phyloP scores from a whole-genome alignment of 345 rosid genomes.

The Leavenworthia alabamica region DNA sequence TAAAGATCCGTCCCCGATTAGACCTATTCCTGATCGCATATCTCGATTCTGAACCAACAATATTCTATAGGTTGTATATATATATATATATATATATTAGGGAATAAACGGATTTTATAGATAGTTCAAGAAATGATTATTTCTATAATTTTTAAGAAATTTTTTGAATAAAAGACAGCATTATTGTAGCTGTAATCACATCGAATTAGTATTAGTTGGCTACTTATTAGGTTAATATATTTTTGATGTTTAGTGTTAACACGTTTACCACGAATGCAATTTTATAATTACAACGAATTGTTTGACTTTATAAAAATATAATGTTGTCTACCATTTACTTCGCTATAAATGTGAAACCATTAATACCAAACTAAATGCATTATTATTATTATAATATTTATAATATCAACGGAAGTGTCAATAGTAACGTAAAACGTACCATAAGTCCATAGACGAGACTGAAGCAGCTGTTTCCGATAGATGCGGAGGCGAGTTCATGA shows the following conservation, averaged over 20 bases:
- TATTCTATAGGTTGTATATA: too few relatives aligned
- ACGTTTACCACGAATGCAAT: background rate
- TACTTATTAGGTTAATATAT: background rate
- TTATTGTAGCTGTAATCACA: background rate
- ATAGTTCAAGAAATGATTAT: background rate
- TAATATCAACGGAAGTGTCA: background rate
- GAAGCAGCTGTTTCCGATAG: slow-evolving; percentile 51
- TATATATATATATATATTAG: background rate
- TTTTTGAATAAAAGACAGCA: background rate
- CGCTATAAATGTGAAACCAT: background rate
- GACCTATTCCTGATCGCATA: too few relatives aligned
- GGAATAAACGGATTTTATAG: background rate
- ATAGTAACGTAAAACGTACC: slow-evolving; percentile 24
- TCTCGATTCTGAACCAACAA: too few relatives aligned
- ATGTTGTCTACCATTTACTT: background rate
- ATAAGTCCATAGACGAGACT: slow-evolving; percentile 47
- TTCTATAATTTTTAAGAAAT: too few relatives aligned
- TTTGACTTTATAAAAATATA: background rate
- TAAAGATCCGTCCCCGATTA: too few relatives aligned
- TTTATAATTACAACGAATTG: background rate
- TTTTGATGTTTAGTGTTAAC: background rate
- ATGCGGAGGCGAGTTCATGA: slow-evolving; percentile 51
- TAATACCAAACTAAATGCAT: background rate
- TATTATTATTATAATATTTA: background rate
- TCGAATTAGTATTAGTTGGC: background rate